Conservation (phyloP, 345 rosid species). For the Arabidopsis arenosa region DNA sequence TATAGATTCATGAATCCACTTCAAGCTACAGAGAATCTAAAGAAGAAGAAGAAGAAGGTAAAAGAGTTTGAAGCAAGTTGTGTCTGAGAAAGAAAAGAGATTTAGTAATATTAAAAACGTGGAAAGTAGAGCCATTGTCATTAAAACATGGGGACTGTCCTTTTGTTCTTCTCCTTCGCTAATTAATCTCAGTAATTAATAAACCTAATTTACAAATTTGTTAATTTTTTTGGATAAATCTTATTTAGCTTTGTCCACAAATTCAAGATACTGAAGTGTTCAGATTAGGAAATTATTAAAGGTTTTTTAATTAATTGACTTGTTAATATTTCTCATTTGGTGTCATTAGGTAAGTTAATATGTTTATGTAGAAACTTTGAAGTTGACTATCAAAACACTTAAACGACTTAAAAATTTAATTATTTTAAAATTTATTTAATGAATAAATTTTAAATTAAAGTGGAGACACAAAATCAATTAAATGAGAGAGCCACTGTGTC, state of each 20-base stretch:
- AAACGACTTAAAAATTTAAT: not conserved
- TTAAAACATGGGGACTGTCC: conserved; percentile 46
- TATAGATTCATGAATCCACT: conserved; percentile 25
- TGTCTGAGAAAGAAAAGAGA: conserved; percentile 14
- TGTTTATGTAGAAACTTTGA: not conserved
- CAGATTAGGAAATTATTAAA: conserved; percentile 3
- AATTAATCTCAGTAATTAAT: not conserved
- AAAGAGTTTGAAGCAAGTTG: conserved; percentile 25
- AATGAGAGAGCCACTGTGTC: conserved; percentile 4
- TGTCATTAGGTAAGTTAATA: conserved; percentile 8
- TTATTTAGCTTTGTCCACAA: not conserved
- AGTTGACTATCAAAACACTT: not conserved
- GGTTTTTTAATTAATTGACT: not conserved
- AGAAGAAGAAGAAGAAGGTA: conserved; percentile 33
- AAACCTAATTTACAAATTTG: not conserved
- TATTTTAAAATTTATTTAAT: not conserved
- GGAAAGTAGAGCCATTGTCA: conserved; percentile 47
- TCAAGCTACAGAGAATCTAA: conserved; percentile 36
- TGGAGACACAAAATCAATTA: not conserved
- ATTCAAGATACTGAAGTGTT: conserved; percentile 15
- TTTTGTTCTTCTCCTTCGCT: conserved; percentile 22
- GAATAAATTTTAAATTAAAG: conserved; percentile 16
- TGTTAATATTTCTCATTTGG: conserved; percentile 11
- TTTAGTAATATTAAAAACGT: conserved; percentile 34
- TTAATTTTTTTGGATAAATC: too few relatives aligned